phyloP scores from a whole-genome alignment of 2,329 filamentous ascomycete species.

The Alternaria panax region DNA sequence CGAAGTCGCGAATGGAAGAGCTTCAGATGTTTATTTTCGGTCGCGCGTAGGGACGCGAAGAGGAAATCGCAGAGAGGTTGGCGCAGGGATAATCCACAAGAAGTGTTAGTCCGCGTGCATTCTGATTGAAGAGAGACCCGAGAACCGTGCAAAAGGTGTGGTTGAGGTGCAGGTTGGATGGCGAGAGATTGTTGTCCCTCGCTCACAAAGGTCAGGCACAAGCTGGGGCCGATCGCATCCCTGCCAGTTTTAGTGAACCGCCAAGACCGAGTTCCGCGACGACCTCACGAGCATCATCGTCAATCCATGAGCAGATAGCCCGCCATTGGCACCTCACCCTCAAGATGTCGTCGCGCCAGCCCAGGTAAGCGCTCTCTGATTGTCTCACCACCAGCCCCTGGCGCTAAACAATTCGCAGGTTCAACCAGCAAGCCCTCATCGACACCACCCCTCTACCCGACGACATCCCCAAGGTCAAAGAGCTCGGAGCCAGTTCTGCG shows the following conservation, averaged over 20 bases:
- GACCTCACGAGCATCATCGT: constrained; percentile 27
- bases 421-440: constrained; percentile 91
- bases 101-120: constrained; percentile 23
- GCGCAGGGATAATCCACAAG: neutral
- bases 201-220: constrained; percentile 24
- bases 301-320: constrained; percentile 40
- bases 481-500: constrained; percentile 91
- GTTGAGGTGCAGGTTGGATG: constrained; percentile 15
- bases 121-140: constrained; percentile 4
- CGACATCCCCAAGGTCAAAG: constrained; percentile 88
- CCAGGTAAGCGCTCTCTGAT: constrained; percentile 57
- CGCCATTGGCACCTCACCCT: constrained; percentile 50
- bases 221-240: constrained; percentile 21
- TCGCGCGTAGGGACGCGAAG: constrained; percentile 26
- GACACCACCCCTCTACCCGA: constrained; percentile 96
- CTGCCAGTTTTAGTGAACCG: constrained; percentile 19
- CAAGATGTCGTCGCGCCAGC: constrained; percentile 68
- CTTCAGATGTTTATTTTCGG: constrained; percentile 24
- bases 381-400: constrained; percentile 9
- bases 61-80: neutral
- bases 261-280: constrained; percentile 31
- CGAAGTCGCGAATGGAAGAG: constrained; percentile 6
- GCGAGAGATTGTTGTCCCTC: constrained; percentile 22
- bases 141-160: constrained; percentile 11
- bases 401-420: constrained; percentile 64